Evolutionary conservation across 129 eudicot species (phyloP), one percentile per base, ranked within the genome.

Genomic region (Erigeron canadensis): DNA sequence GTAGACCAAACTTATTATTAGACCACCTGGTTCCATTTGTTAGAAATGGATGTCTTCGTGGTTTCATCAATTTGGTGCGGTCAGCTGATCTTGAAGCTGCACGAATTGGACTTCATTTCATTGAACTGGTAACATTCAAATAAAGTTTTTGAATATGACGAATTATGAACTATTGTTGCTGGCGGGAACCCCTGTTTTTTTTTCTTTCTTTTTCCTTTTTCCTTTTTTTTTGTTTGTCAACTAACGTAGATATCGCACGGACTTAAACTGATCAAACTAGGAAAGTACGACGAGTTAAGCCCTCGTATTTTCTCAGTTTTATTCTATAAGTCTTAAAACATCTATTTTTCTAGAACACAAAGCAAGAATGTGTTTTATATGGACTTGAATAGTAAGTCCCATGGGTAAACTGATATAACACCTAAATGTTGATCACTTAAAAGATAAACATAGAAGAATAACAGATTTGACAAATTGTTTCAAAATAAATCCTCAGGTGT

Each of bases 61-160:
- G 99, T 69, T 94, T 89, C 50, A 67, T 90, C 2, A 81, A 75
- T 78, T 74, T 94, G 46, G 94, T 94, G 54, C 82, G 85, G 60
- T 88, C 95, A 84, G 89, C 94, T 16, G 99, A 94, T 84, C 80
- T 81, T 43, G 99, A 94, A 84, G 99, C 99, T 78, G 97, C 97
- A 41, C 84, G 87, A 73, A 64, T 94, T 18, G 99, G 99, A 70
- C 89, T 94, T 61, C 97, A 94, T 71, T 94, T 94, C 87, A 63
- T 90, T 55, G 97, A 94, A 75, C 76, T 94, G 91, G 99, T 94
- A 77, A 63, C 47, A 13, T 9, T 45, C 28, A 43, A 67, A 66
- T 41, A n/a, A 66, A 8, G 16, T 63, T 39, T 15, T 21, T 64
- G 4, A 19, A 46, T 21, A 68, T 28, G 4, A 43, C 47, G 4